phyloP scores from a whole-genome alignment of 192 early-diverging fungal species.

The Allomyces macrogynus region DNA sequence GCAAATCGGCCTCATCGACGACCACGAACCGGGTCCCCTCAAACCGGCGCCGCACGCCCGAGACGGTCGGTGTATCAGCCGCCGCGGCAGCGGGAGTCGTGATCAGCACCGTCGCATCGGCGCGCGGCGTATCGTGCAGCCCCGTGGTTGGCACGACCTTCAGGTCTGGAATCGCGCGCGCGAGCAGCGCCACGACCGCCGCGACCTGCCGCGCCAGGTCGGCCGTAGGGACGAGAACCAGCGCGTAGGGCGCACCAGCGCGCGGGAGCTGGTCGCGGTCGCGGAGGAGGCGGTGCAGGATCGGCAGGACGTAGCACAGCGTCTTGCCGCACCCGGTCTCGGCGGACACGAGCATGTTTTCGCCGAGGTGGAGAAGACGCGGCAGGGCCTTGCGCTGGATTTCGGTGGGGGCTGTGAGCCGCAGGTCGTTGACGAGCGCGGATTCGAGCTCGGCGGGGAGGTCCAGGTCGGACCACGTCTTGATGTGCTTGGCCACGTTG shows the following conservation, averaged over 20 bases:
- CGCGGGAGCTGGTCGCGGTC: constrained; percentile 21
- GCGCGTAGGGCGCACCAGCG: neutral
- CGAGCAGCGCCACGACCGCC: neutral
- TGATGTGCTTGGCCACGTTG: no score
- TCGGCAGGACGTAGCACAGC: constrained; percentile 78
- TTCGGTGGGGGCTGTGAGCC: constrained; percentile 56
- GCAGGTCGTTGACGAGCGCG: constrained; percentile 41
- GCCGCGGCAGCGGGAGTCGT: neutral
- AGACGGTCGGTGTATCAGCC: neutral
- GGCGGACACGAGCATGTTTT: constrained; percentile 78
- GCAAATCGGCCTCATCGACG: neutral
- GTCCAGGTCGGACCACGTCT: no score
- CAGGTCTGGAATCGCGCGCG: no score
- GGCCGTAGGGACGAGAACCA: neutral
- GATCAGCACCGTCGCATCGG: neutral
- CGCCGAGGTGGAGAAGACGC: constrained; percentile 36
- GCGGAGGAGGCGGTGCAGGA: constrained; percentile 64
- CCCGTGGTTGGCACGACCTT: no score
- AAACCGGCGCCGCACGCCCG: no score
- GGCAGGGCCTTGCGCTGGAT: constrained; percentile 82
- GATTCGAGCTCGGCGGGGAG: no score
- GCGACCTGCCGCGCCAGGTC: neutral
- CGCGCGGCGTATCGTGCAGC: no score
- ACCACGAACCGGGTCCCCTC: neutral
- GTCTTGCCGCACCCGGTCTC: constrained; percentile 98